Base-by-base conservation (phyloP, 2,329 filamentous ascomycete species). In the Neofusicoccum parvum region DNA sequence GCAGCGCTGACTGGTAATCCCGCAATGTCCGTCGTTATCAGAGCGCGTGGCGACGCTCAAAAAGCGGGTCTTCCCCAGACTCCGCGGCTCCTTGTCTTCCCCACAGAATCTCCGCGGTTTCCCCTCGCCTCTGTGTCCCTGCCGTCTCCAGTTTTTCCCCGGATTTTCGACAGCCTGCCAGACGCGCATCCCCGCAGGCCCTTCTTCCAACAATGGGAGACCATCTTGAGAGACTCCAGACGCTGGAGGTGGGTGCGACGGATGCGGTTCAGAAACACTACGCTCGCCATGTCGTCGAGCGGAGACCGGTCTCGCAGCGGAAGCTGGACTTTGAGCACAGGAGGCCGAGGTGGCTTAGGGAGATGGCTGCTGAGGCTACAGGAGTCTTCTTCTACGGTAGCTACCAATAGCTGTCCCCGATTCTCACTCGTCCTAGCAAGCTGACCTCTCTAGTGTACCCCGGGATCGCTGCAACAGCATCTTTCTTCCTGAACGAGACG, bases 311-410 rank as follows among this genome's bases (percentile, higher is more conserved):
- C 9, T 83, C 83, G 3, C 81, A 86, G 69, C 78, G 82, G 15
- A 85, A 81, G 68, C 81, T 87, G 59, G 77, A 84, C 69, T 86
- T 86, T 67, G 85, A 88, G 72, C 80, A 83, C 67, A 66, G 74
- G 3, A 78, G 85, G 56, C 85, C 85, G 11, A 76, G 83, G 65
- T 83, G 82, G 79, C 73, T 87, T 43, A 76, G 85, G 60, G 84
- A 87, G 70, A 84, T 83, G 76, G 76, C 83, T 67, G 85, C 83
- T 3, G 85, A 88, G 71, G 83, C 83, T 3, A 83, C 83, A 0
- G 85, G 85, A 3, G 84, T 86, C 3, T 87, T 87, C 77, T 84
- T 85, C 71, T 86, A 84, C 70, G 82, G 73, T 80, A 32, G 1
- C 23, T 5, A 5, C 27, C 27, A 32, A 5, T 32, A 7, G 1